Evolutionary conservation across 495 filamentous ascomycete genomes (phyloP).

Genomic region (Penicillium canescens): DNA sequence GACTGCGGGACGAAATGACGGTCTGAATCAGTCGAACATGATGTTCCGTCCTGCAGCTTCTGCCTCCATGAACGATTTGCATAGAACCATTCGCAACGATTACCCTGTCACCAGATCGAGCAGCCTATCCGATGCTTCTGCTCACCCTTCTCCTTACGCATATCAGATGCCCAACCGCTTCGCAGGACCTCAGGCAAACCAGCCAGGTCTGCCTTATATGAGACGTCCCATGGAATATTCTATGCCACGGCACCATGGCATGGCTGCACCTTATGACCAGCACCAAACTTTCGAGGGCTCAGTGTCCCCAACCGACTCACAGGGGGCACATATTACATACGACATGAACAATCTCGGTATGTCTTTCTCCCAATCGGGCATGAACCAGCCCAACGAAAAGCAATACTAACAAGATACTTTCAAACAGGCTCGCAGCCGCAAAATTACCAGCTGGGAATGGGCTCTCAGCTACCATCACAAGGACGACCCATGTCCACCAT

Average conservation of each 20-base stretch:
- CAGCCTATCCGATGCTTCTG: constrained; percentile 42
- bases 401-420: constrained; percentile 11
- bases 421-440: constrained; percentile 31
- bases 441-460: constrained; percentile 37
- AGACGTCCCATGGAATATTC: constrained; percentile 38
- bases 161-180: constrained; percentile 35
- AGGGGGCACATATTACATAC: constrained; percentile 22
- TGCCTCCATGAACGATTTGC: constrained; percentile 31
- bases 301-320: constrained; percentile 39
- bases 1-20: constrained; percentile 29
- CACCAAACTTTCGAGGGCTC: constrained; percentile 38
- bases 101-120: constrained; percentile 42
- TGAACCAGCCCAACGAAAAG: not conserved
- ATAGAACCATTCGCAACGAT: constrained; percentile 33
- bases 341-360: constrained; percentile 30
- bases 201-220: constrained; percentile 33
- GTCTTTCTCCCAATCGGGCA: not conserved
- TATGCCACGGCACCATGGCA: constrained; percentile 28
- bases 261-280: constrained; percentile 35
- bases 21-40: constrained; percentile 24
- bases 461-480: constrained; percentile 30
- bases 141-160: constrained; percentile 28
- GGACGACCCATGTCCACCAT: constrained; percentile 32
- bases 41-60: constrained; percentile 33
- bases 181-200: constrained; percentile 32